Evolutionary conservation across 306 rosid genomes (phyloP).

Genomic region (Gastrolobium bilobum): DNA sequence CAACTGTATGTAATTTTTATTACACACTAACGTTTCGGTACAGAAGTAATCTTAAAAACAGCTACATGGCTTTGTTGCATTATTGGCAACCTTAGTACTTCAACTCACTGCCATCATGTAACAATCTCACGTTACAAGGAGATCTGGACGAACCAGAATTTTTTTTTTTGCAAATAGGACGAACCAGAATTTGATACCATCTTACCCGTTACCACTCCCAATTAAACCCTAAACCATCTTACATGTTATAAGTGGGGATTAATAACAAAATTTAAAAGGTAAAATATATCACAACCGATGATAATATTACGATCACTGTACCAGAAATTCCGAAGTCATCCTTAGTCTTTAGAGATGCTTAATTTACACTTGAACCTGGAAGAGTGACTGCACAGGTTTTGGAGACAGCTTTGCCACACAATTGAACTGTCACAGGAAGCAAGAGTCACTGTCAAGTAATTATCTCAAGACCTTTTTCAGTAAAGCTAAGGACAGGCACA

Average conservation of each 20-base stretch:
- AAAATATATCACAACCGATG: slow-evolving; percentile 38
- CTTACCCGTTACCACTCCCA: slow-evolving; percentile 43
- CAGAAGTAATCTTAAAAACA: slow-evolving; percentile 47
- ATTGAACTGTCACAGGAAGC: slow-evolving; percentile 72
- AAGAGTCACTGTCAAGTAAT: slow-evolving; percentile 39
- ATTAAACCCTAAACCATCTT: not conserved
- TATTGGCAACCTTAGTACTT: slow-evolving; percentile 45
- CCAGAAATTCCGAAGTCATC: slow-evolving; percentile 43
- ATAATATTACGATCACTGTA: slow-evolving; percentile 43
- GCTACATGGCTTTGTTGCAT: slow-evolving; percentile 52
- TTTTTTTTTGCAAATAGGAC: too few relatives aligned
- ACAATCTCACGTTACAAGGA: slow-evolving; percentile 55
- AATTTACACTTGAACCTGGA: slow-evolving; percentile 56
- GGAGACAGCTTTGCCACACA: slow-evolving; percentile 70
- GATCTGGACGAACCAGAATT: slow-evolving; percentile 62
- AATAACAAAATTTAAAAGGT: slow-evolving; percentile 39
- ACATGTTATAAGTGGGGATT: slow-evolving; percentile 42
- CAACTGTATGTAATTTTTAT: not conserved
- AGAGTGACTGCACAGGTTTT: slow-evolving; percentile 60
- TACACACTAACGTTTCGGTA: slow-evolving; percentile 43
- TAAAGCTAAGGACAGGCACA: slow-evolving; percentile 16
- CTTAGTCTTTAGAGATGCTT: slow-evolving; percentile 33
- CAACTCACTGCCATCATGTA: slow-evolving; percentile 43
- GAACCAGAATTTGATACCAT: slow-evolving; percentile 56
- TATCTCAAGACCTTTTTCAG: slow-evolving; percentile 19